phyloP scores from a whole-genome alignment of 306 rosid species.

The Cicer bijugum region DNA sequence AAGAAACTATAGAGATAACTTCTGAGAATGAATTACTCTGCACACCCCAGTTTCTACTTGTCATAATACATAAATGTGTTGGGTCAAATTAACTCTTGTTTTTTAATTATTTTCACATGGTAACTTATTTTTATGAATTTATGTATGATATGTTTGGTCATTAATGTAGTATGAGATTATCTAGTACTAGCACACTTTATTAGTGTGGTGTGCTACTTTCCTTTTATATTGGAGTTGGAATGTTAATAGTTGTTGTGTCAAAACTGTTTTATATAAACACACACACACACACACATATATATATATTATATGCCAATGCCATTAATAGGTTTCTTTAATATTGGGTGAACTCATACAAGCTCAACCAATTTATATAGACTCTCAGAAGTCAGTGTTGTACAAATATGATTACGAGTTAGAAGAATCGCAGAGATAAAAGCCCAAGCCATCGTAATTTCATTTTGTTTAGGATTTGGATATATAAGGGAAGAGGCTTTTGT shows the following conservation, averaged over 20 bases:
- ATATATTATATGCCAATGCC: neutral
- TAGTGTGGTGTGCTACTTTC: neutral
- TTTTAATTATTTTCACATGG: neutral
- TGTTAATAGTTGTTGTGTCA: neutral
- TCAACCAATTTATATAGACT: neutral
- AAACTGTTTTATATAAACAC: neutral
- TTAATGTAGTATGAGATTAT: neutral
- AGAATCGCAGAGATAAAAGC: slow-evolving; percentile 13
- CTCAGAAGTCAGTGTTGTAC: neutral
- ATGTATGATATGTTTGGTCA: neutral
- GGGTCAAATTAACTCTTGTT: neutral
- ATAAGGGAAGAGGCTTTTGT: neutral
- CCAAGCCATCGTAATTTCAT: neutral
- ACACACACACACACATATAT: too few relatives aligned
- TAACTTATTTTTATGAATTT: neutral
- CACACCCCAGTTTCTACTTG: neutral
- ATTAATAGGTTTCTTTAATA: neutral
- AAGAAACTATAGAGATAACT: neutral
- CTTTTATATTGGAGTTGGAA: slow-evolving; percentile 1
- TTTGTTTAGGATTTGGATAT: slow-evolving; percentile 6
- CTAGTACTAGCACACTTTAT: neutral
- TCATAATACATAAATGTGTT: neutral
- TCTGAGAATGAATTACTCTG: neutral
- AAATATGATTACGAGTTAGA: slow-evolving; percentile 10
- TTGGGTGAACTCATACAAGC: neutral